Percentiles rank a stretch among this genome's conserved stretches.
Conservation (phyloP, 306 rosid species). For the Acacia acuminata region DNA sequence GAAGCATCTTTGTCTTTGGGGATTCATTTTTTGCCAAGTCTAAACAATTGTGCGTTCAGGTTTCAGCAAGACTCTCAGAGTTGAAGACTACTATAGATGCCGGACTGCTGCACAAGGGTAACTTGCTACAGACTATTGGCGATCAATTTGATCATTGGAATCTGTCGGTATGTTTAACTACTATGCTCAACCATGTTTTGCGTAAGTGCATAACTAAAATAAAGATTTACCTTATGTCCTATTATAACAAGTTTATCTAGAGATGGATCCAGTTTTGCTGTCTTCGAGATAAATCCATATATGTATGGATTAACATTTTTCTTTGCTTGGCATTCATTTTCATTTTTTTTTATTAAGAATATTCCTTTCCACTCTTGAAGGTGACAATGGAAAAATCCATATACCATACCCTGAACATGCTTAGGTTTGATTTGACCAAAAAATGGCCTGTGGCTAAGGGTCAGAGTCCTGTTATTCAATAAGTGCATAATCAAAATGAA, state of each 20-base stretch:
- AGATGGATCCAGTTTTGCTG: slow-evolving; percentile 13
- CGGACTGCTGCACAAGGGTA: slow-evolving; percentile 67
- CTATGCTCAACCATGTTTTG: slow-evolving; percentile 3
- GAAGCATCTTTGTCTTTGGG: slow-evolving; percentile 4
- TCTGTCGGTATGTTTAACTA: slow-evolving; percentile 58
- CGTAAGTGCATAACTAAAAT: slow-evolving; percentile 16
- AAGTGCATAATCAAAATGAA: not conserved
- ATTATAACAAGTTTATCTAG: slow-evolving; percentile 9
- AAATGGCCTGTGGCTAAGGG: slow-evolving; percentile 92
- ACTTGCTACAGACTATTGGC: slow-evolving; percentile 72
- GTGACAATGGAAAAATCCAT: slow-evolving; percentile 86
- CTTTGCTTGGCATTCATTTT: slow-evolving; percentile 26
- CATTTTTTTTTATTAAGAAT: slow-evolving; percentile 39
- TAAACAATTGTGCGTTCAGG: slow-evolving; percentile 50
- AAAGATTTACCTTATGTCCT: not conserved
- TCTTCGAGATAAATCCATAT: not conserved
- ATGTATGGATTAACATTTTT: slow-evolving; percentile 8
- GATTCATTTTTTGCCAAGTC: slow-evolving; percentile 3
- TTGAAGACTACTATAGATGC: slow-evolving; percentile 84
- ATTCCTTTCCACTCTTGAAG: slow-evolving; percentile 50
- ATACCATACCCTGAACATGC: slow-evolving; percentile 87
- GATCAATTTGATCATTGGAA: slow-evolving; percentile 83
- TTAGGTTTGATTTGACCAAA: slow-evolving; percentile 90
- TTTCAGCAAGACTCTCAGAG: slow-evolving; percentile 73
- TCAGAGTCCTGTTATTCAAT: slow-evolving; percentile 76